phyloP scores from a whole-genome alignment of 139 green algal species.

The Auxenochlorella pyrenoidosa region DNA sequence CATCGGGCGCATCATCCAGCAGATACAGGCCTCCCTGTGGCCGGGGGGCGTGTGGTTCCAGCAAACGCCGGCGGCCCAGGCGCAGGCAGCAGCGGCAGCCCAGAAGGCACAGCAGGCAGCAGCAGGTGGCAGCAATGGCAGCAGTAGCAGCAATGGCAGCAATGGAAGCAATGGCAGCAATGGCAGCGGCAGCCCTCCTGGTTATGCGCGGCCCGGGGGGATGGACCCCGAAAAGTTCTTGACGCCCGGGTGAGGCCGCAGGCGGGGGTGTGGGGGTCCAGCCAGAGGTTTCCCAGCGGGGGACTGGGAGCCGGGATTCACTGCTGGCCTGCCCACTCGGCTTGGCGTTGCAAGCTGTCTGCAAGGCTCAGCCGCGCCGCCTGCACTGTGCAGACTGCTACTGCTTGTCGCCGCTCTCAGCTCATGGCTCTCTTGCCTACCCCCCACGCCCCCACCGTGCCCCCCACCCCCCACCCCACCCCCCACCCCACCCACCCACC shows the following conservation, averaged over 20 bases:
- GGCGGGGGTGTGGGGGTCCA: not conserved
- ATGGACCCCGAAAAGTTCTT: conserved; percentile 50
- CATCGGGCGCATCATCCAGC: conserved; percentile 68
- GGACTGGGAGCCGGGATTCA: not conserved
- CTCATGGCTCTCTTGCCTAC: not conserved
- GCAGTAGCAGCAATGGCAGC: not conserved
- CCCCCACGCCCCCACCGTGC: too few relatives aligned
- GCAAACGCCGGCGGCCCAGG: conserved; percentile 25
- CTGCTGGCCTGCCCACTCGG: not conserved
- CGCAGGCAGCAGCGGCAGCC: too few relatives aligned
- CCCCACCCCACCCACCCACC: not conserved
- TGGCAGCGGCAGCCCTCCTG: conserved; percentile 5
- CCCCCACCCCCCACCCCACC: not conserved
- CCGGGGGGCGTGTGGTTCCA: conserved; percentile 77
- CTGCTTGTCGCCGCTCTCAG: not conserved
- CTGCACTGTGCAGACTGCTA: not conserved
- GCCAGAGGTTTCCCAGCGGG: not conserved
- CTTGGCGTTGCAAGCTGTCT: not conserved
- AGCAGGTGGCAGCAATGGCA: not conserved
- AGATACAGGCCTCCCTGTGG: conserved; percentile 77
- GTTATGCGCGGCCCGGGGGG: not conserved
- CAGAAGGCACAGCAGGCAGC: not conserved
- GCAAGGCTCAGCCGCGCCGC: not conserved
- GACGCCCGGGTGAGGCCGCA: conserved; percentile 20
- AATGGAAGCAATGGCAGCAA: not conserved